Evolutionary conservation across 2,329 filamentous ascomycete species (phyloP), one percentile per base, ranked within the genome.

Genomic region (Orbilia brochopaga): DNA sequence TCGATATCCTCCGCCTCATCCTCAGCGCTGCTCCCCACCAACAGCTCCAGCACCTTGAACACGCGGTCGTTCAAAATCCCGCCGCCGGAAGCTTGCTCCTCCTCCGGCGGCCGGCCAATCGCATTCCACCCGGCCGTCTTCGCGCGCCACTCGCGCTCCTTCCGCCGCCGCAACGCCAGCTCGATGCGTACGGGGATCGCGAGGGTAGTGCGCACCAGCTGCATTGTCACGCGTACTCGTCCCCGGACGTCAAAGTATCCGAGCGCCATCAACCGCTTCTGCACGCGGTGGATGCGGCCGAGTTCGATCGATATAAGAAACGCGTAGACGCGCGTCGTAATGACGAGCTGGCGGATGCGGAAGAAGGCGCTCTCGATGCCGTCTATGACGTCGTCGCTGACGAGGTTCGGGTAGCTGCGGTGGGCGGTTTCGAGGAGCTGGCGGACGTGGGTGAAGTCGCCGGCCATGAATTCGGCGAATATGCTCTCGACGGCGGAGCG

Each of bases 131-230:
- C 79, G 0, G 78, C 79, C 44, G 76, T 77, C 73, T 78, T 79
- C 5, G 79, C 79, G 40, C 77, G 77, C 77, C 78, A 79, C 32
- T 79, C 78, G 51, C 78, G 78, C 66, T 81, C 79, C 74, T 79
- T 78, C 52, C 77, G 76, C 60, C 77, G 75, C 64, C 77, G 79
- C 35, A 80, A 66, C 5, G 79, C 79, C n/a, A 79, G 76, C 69
- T 81, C 79, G 35, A 81, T 79, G 46, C 79, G 75, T 73, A 81
- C 79, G 1, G 79, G 79, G 10, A 80, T 79, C 1, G 79, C 79
- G 7, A 81, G 73, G 4, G 79, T 80, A 13, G 80, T 79, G 59
- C 78, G 76, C 1, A 79, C 79, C 13, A 81, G 76, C 59, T 79
- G 79, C 70, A 80, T 77, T n/a, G 78, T 80, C 51, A 80, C 74